A percentile compares a stretch with the other conserved stretches of the same genome.
These are phyloP conservation scores for Drosera capensis DNA, from an alignment of 148 eudicot species.

Conservation along the genomic window DNA sequence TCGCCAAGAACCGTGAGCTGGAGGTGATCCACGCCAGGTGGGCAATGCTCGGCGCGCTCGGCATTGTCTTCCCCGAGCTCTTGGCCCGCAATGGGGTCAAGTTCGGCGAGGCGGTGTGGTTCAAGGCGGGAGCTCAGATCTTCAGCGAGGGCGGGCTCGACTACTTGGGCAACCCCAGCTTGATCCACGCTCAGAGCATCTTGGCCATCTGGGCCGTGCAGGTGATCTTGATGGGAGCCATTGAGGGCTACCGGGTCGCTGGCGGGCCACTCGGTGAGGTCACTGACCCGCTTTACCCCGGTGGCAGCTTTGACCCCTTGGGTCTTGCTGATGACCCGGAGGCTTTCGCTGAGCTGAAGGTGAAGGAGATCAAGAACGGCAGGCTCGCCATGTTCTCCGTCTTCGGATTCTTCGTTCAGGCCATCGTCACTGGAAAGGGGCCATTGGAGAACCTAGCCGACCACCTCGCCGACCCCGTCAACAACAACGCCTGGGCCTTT, in stretches of 20 bases:
- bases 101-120: constrained; percentile 2
- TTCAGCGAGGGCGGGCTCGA: constrained; percentile 2
- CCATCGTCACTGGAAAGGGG: constrained; percentile 1
- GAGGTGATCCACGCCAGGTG: constrained; percentile 5
- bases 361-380: constrained; percentile 3
- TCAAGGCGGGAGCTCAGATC: constrained; percentile 3
- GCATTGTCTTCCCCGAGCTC: constrained; percentile 3
- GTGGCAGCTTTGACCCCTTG: constrained; percentile 3
- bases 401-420: constrained; percentile 3
- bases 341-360: constrained; percentile 3
- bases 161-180: constrained; percentile 2
- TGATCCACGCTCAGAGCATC: constrained; percentile 4
- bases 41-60: constrained; percentile 1
- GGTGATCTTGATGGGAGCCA: constrained; percentile 1
- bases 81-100: constrained; percentile 1
- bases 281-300: constrained; percentile 3
- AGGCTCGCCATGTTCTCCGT: constrained; percentile 2
- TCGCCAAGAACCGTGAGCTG: constrained; percentile 1
- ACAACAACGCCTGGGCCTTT: constrained; percentile 2
- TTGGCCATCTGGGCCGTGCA: neutral
- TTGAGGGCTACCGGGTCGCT: constrained; percentile 1
- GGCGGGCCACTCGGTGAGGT: constrained; percentile 1
- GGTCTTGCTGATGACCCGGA: constrained; percentile 3
- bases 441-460: constrained; percentile 2
- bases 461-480: constrained; percentile 2